Evolutionary conservation across 2,329 filamentous ascomycete species (phyloP).

Genomic region (Fusarium verrucosum): DNA sequence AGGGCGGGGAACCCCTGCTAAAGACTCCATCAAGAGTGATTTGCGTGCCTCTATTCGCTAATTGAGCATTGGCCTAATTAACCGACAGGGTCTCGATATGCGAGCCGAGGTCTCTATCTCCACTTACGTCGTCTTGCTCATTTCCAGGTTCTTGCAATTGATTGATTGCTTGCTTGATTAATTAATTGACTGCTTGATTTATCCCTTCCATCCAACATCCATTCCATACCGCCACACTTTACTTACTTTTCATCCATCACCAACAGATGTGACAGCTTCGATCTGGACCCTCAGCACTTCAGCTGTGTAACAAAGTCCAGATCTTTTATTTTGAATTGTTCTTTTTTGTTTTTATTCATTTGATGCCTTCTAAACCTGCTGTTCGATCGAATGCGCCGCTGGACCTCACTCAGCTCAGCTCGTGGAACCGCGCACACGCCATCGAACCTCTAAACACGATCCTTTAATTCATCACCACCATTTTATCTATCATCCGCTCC

Average conservation of each 20-base stretch:
- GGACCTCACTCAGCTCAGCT: constrained; percentile 43
- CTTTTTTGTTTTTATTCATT: constrained; percentile 13
- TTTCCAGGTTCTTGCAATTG: constrained; percentile 38
- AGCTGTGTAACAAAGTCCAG: constrained; percentile 7
- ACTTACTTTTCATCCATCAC: no score
- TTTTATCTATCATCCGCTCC: constrained; percentile 3
- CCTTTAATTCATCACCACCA: constrained; percentile 4
- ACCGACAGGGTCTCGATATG: constrained; percentile 25
- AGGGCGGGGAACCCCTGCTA: constrained; percentile 38
- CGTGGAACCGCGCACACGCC: constrained; percentile 32
- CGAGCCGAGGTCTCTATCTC: constrained; percentile 33
- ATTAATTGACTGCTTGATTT: no score
- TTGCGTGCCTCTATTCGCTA: constrained; percentile 11
- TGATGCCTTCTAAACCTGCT: constrained; percentile 38
- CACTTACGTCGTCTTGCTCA: constrained; percentile 33
- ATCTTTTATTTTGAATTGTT: not conserved
- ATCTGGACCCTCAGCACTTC: constrained; percentile 20
- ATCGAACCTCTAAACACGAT: constrained; percentile 1
- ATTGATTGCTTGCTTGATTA: no score
- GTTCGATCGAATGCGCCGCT: constrained; percentile 40
- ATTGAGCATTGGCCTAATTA: constrained; percentile 30
- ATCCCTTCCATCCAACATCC: constrained; percentile 26
- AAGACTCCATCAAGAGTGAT: not conserved
- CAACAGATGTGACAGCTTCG: constrained; percentile 23
- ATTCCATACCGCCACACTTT: no score